Evolutionary conservation across 306 rosid genomes (phyloP), one percentile per base, ranked within the genome.

Genomic region (Gynostemma pentaphyllum): DNA sequence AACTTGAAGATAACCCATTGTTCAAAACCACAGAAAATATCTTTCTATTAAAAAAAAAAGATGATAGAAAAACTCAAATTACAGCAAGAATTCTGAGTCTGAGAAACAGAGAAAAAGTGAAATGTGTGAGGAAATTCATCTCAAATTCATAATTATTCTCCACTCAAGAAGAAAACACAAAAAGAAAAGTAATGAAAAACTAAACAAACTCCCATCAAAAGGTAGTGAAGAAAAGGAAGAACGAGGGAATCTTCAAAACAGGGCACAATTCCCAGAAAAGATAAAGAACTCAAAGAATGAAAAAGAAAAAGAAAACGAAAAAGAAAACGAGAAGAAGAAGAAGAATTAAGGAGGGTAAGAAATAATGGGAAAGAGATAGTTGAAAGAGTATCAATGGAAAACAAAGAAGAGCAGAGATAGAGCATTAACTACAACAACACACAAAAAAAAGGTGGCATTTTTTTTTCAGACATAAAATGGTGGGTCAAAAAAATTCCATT

Each of bases 1-100:
- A 48, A 72, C 62, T 68, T 46, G n/a, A 34, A 77, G 68, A 27
- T 75, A 21, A 66, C 77, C 76, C 97, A 90, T 87, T 68, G 79
- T 26, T 62, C 46, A 40, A 72, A n/a, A n/a, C 36, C 72, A 72
- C 68, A 34, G 55, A 44, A 66, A 24, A n/a, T n/a, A n/a, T n/a
- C 26, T 30, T 7, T 13, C 23, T 8, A 15, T 21, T 14, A 22
- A 61, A 61, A 37, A 48, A 61, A 61, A 32, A 22, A 61, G 22
- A 40, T 2, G 49, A 61, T 22, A n/a, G 45, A 70, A 59, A 62
- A 34, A 61, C 37, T 64, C 36, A 42, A 47, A 46, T n/a, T 34
- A 22, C 52, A 56, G 69, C 61, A 28, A 68, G 56, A 49, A 11
- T 68, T 12, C 48, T 10, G 40, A 62, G 44, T 37, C 59, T 49